phyloP scores from a whole-genome alignment of 495 filamentous ascomycete species.

The Neurospora cerealis region DNA sequence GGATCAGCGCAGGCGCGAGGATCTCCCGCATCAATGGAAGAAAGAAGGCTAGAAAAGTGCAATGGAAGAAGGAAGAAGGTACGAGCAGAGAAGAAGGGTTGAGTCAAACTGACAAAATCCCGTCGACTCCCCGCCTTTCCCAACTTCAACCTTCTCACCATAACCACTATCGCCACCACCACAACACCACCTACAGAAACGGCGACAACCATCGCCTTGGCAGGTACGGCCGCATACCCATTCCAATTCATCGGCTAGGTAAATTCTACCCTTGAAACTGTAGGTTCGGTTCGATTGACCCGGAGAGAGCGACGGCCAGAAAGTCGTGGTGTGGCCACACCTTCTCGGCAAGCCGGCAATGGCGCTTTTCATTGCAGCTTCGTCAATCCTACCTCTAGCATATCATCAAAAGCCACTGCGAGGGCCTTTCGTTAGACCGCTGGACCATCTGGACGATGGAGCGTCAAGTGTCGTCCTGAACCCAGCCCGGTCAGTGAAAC shows the following conservation, averaged over 20 bases:
- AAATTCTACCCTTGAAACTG: not conserved
- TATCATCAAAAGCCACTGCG: not conserved
- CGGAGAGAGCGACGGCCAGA: not conserved
- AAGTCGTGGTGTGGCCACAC: not conserved
- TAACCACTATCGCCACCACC: not conserved
- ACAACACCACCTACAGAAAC: not conserved
- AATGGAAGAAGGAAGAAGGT: not conserved
- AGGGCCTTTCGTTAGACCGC: not conserved
- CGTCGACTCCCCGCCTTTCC: not conserved
- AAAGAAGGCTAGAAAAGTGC: not conserved
- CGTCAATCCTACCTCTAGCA: not conserved
- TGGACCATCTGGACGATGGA: not conserved
- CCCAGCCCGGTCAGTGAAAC: not conserved
- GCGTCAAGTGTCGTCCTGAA: not conserved
- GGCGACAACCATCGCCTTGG: not conserved
- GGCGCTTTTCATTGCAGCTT: not conserved
- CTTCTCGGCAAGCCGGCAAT: not conserved
- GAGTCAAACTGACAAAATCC: not conserved
- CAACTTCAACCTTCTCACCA: not conserved
- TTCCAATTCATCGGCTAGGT: not conserved
- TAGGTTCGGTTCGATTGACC: not conserved
- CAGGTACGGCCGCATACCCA: not conserved
- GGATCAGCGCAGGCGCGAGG: not conserved
- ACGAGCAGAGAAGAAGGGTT: not conserved
- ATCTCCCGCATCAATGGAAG: not conserved